Evolutionary conservation across 1,284 basidiomycete species (phyloP).

Genomic region (Rhizoctonia solani): DNA sequence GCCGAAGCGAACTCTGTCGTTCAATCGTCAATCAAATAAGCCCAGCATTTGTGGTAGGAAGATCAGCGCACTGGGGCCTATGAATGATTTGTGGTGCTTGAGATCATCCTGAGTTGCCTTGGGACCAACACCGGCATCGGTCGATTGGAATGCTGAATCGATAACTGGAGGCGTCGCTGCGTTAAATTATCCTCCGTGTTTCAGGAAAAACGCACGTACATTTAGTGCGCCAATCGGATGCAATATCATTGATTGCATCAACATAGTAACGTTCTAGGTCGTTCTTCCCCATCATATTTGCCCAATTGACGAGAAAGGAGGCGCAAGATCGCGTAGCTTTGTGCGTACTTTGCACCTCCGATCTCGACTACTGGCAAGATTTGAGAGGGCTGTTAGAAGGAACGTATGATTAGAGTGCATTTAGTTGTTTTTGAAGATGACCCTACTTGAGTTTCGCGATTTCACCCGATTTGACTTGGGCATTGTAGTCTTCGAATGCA

Average conservation of each 20-base stretch:
- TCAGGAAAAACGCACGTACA: neutral
- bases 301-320: slow-evolving; percentile 26
- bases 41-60: neutral
- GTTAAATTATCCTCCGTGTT: neutral
- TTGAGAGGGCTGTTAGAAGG: slow-evolving; percentile 3
- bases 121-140: neutral
- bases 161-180: neutral
- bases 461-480: slow-evolving; percentile 12
- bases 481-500: slow-evolving; percentile 19
- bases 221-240: slow-evolving; percentile 27
- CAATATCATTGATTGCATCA: slow-evolving; percentile 27
- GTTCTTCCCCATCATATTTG: slow-evolving; percentile 21
- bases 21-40: neutral
- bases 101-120: slow-evolving; percentile 7
- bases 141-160: slow-evolving; percentile 16
- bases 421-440: neutral
- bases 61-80: neutral
- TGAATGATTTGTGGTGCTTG: slow-evolving; percentile 28
- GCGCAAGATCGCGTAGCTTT: slow-evolving; percentile 20
- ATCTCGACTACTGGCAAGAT: slow-evolving; percentile 24
- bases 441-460: slow-evolving; percentile 13
- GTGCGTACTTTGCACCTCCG: slow-evolving; percentile 4
- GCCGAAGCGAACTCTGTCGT: slow-evolving; percentile 20
- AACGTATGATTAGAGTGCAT: neutral
- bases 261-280: slow-evolving; percentile 30